Base-by-base conservation (phyloP, 768 basidiomycete genomes). In the Pleurotus tuoliensis region DNA sequence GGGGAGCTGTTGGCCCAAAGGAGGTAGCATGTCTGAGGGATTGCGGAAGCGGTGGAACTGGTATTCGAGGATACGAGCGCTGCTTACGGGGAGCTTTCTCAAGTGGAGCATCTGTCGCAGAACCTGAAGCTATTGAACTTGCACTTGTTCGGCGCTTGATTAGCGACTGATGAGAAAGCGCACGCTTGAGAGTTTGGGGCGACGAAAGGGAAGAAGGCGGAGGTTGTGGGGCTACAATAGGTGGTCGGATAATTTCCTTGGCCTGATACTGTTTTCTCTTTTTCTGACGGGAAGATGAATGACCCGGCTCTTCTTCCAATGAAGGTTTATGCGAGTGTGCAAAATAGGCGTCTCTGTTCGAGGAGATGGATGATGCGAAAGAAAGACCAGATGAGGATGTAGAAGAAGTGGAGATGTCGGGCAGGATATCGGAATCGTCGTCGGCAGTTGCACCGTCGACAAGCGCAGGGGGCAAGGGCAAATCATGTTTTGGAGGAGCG, bases 31-130 rank as follows among this genome's bases (percentile, higher is more conserved):
- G 69, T 30, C 74, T 72, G 27, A 69, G 61, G 40, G 74, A 69
- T 18, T 73, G 59, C 15, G 80, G 79, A 9, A 84, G 66, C 25
- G 82, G 72, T 15, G 82, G 80, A n/a, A 83, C 66, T 38, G 82
- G 79, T 12, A 81, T 67, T 44, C 79, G 82, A 43, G 81, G 71
- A 62, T 81, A 87, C n/a, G 82, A 84, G 38, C 80, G 81, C 64
- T 84, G 84, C 66, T 86, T 84, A 58, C 71, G 76, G 13, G 70
- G 70, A 13, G 49, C 68, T 65, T 74, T 78, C 18, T 72, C 70
- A 16, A 61, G 49, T n/a, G 63, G 48, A 24, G 62, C 57, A 15
- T 73, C 63, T 27, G 63, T 65, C 44, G 73, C 68, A 11, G 67
- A 39, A 39, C 39, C 39, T 25, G 51, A 53, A 24, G 51, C 51